Evolutionary conservation across 2,329 filamentous ascomycete genomes (phyloP), one percentile per base, ranked within the genome.

Genomic region (Pleurostoma richardsiae): DNA sequence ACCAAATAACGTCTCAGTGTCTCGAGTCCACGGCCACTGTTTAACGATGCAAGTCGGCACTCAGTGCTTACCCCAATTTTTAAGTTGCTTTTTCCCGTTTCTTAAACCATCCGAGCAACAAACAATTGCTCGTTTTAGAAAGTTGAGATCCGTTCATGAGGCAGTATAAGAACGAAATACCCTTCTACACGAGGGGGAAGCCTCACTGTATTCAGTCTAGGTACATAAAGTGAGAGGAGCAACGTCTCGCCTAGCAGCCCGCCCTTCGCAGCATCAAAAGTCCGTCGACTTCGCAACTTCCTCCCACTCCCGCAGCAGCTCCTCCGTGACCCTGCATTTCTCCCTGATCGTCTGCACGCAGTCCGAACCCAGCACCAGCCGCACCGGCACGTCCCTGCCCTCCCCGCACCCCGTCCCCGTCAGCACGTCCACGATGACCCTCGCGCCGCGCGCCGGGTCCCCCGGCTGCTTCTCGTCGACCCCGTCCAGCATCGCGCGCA

Each of bases 301-400:
- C 58, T 44, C 64, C 64, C n/a, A 62, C 61, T 77, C 72, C 38
- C 73, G 62, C 49, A 82, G 48, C 11, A 74, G 50, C 49, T 58
- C 56, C 43, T 74, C 42, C 0, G 71, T 75, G 7, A 59, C 55
- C 41, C 63, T 59, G 46, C 71, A 71, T 63, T 76, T 76, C 1
- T 51, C 55, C 44, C 64, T 66, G 8, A 80, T 66, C 3, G 52
- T 58, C 4, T 57, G 51, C n/a, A 74, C 55, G 5, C 63, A 63
- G 58, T 83, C 80, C 6, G 62, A 68, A 0, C 82, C 82, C 39
- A 85, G 59, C n/a, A 72, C 63, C 42, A 85, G 54, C 29, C 80
- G 64, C 10, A 74, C 53, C 0, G 80, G 81, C 2, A 84, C 62
- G 26, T 72, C 67, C 52, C 60, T 74, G 0, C 75, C 78, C 49